Evolutionary conservation across 495 filamentous ascomycete genomes (phyloP), one percentile per base, ranked within the genome.

Genomic region (Lentithecium fluviatile): DNA sequence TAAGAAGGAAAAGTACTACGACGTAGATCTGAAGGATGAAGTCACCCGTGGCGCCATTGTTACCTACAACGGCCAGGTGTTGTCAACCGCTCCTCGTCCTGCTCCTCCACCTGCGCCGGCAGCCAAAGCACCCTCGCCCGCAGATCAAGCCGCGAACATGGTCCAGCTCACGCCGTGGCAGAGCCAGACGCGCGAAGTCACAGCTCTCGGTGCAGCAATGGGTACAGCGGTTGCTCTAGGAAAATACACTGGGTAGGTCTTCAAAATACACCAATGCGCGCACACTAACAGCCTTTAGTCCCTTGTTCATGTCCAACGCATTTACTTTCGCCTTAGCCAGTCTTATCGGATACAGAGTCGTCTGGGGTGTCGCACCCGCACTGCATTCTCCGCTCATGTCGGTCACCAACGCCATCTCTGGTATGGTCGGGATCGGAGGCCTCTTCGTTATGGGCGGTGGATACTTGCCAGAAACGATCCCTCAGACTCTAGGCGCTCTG

Each of bases 381-480:
- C 78, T 93, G 17, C 89, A 93, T 67, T 88, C 87, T 7, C 89
- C 89, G 0, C 75, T 93, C 13, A 93, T 93, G 89, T 87, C 84
- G 57, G 89, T 93, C 23, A 93, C 89, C 24, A 93, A 93, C 71
- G 89, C 89, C 20, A 93, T 93, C 61, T 90, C 87, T 37, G 88
- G 65, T 15, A 68, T 93, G 87, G 89, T 93, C 42, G 89, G 88
- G 45, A 80, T 93, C 56, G 89, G 88, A 50, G 88, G 89, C 43
- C 77, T 93, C 61, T 93, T 91, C 74, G 83, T 93, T 68, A 82
- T 93, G 78, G 88, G 88, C 40, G 87, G 87, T 34, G 87, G 87
- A 19, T 84, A 84, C 71, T 58, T 88, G 0, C 89, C 89, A 0
- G 82, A 83, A 55, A 90, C 86, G 0, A 73, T 91, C n/a, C 89